A percentile compares a stretch with the other conserved stretches of the same genome.
phyloP scores from a whole-genome alignment of 148 eudicot genomes.

The Camellia lanceoleosa region DNA sequence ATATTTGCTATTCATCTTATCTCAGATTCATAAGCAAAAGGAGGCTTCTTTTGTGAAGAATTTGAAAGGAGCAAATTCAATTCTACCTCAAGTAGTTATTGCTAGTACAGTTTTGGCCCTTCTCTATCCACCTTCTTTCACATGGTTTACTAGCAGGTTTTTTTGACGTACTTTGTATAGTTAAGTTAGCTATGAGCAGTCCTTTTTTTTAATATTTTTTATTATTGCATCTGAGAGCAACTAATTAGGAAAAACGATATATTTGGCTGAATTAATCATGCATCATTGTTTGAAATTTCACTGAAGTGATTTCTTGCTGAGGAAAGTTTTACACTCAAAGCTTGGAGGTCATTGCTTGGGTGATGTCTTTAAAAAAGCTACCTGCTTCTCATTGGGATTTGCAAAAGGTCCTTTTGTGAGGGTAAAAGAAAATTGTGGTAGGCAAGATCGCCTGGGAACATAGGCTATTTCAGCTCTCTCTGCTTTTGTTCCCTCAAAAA shows the following conservation, averaged over 20 bases:
- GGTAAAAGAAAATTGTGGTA: background rate
- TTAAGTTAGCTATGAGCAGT: background rate
- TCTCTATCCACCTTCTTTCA: constrained; percentile 88
- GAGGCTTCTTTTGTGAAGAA: constrained; percentile 42
- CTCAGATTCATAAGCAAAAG: constrained; percentile 45
- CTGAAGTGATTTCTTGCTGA: too few species aligned
- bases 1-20: constrained; percentile 6
- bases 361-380: background rate
- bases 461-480: background rate
- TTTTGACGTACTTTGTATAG: background rate
- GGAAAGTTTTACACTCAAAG: background rate
- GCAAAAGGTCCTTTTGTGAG: background rate
- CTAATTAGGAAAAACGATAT: background rate
- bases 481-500: background rate
- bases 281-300: too few species aligned
- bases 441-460: background rate
- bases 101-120: constrained; percentile 88
- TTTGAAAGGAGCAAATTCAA: constrained; percentile 72
- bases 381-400: constrained; percentile 1
- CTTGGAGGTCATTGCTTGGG: background rate
- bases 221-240: constrained; percentile 2
- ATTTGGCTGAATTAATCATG: background rate
- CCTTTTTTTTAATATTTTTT: background rate
- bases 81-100: constrained; percentile 83
- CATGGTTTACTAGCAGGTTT: constrained; percentile 97